Evolutionary conservation across 345 rosid genomes (phyloP).

Genomic region (Salix suchowensis): DNA sequence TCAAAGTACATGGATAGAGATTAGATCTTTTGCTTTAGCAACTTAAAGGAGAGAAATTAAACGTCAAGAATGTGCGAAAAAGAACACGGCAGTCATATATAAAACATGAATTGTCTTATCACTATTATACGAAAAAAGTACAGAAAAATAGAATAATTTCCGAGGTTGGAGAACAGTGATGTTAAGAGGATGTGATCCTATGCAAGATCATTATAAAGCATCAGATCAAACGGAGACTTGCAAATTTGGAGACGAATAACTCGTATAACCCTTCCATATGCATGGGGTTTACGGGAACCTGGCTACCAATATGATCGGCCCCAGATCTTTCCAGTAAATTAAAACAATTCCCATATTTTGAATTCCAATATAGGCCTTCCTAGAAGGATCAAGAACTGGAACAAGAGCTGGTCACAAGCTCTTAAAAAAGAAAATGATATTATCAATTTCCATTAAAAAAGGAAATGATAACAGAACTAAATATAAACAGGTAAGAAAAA

Average conservation of each 20-base stretch:
- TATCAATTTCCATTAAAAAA: too few species aligned
- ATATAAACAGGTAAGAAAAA: too few species aligned
- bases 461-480: too few species aligned
- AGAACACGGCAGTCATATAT: background rate
- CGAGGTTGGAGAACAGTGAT: background rate
- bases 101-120: background rate
- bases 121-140: background rate
- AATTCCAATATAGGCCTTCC: constrained; percentile 85
- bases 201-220: background rate
- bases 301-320: constrained; percentile 87
- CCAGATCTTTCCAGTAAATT: constrained; percentile 79
- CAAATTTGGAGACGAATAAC: constrained; percentile 92
- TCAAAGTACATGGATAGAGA: background rate
- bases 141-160: background rate
- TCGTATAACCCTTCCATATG: constrained; percentile 93
- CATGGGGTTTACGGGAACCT: constrained; percentile 93
- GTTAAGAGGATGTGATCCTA: background rate
- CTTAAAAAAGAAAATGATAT: too few species aligned
- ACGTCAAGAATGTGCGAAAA: background rate
- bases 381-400: constrained; percentile 92
- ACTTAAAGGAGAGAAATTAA: background rate
- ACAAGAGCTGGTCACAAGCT: constrained; percentile 96
- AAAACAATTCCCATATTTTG: constrained; percentile 84
- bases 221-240: constrained; percentile 38
- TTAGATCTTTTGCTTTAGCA: background rate